Percentiles rank a stretch among this genome's conserved stretches.
Evolutionary conservation across 495 filamentous ascomycete genomes (phyloP).

Genomic region (Aspergillus avenaceus): DNA sequence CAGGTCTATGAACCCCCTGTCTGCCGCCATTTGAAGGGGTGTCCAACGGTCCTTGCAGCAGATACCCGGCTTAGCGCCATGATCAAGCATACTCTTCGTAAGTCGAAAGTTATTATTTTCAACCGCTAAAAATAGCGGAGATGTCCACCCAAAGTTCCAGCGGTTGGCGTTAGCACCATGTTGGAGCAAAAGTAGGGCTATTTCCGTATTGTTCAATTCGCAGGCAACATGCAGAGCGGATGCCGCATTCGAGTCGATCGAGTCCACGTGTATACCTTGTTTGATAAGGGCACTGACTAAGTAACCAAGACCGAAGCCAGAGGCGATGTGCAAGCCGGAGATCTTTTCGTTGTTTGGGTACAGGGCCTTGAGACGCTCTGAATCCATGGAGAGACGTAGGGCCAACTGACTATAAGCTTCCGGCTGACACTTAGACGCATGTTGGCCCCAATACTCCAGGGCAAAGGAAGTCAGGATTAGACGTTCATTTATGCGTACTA

Average conservation of each 20-base stretch:
- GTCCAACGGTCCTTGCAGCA: not conserved
- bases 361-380: not conserved
- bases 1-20: slow-evolving; percentile 1
- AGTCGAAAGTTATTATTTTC: no score
- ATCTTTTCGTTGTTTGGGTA: slow-evolving; percentile 1
- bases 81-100: no score
- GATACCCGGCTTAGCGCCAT: no score
- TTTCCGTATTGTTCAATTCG: not conserved
- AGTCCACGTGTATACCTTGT: not conserved
- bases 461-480: not conserved
- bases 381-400: not conserved
- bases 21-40: slow-evolving; percentile 5
- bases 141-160: no score
- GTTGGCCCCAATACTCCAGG: not conserved
- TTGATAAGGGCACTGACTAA: not conserved
- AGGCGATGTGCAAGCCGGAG: slow-evolving; percentile 2
- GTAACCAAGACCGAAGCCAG: slow-evolving; percentile 1
- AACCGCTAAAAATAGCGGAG: no score
- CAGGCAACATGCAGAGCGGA: slow-evolving; percentile 1
- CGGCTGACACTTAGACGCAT: not conserved
- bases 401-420: not conserved
- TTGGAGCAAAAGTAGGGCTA: not conserved
- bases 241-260: not conserved
- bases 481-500: no score
- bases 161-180: not conserved